Evolutionary conservation across 2,329 filamentous ascomycete genomes (phyloP), one percentile per base, ranked within the genome.

Genomic region (Aspergillus phoenicis): DNA sequence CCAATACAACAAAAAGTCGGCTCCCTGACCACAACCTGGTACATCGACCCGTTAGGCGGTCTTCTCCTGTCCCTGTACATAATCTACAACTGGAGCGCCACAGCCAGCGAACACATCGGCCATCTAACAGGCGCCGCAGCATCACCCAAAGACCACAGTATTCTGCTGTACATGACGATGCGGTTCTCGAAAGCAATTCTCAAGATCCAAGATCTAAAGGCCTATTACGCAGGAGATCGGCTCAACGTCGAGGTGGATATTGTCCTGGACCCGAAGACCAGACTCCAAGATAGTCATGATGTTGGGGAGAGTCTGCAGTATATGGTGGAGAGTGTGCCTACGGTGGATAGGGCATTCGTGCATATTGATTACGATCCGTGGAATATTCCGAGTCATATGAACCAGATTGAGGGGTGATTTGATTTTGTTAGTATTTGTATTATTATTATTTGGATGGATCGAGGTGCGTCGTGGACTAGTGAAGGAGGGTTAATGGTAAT

Each of bases 81-180:
- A 65, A 80, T 87, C 61, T 82, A 83, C 68, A 87, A 85, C 20
- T 88, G 85, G 85, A 80, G 83, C 10, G 73, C 82, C 56, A 87
- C 87, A 52, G 85, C 85, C 4, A 85, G 84, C 59, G 85, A 87
- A 64, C 84, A 88, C 63, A 83, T 88, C 13, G 85, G 83, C 79
- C 79, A 87, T 24, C 78, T 88, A 5, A 85, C 87, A 1, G 85
- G 86, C 57, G 87, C 86, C 64, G 80, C 84, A 2, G 86, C 86
- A n/a, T 84, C 84, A 2, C 80, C 80, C 20, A 82, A 84, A 66
- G 59, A 82, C n/a, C 85, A 93, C 30, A 96, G 95, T 72, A 86
- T 96, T 51, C 77, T 97, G 22, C 83, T 97, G 1, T 97, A 97
- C 77, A 84, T 96, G 67, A 95, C 93, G 1, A 96, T 97, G 90